phyloP scores from a whole-genome alignment of 345 rosid genomes.

The Carallia pectinifolia region DNA sequence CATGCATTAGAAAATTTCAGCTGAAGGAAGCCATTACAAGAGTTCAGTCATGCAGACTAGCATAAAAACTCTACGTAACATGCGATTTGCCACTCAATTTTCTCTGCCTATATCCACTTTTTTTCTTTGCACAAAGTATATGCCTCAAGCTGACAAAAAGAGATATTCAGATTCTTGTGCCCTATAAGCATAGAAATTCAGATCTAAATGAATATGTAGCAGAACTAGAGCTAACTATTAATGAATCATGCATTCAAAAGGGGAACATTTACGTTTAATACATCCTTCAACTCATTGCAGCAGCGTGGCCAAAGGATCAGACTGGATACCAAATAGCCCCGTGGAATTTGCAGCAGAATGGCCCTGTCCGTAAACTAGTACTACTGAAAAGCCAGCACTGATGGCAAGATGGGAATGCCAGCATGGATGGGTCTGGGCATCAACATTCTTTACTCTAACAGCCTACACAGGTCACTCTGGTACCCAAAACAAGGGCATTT shows the following conservation, averaged over 20 bases:
- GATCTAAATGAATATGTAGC: neutral
- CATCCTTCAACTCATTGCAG: no score
- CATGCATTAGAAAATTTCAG: constrained; percentile 7
- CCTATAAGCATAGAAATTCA: neutral
- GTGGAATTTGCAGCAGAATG: no score
- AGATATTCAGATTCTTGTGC: neutral
- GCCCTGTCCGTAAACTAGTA: no score
- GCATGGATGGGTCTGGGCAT: constrained; percentile 25
- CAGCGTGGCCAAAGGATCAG: no score
- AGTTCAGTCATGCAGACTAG: neutral
- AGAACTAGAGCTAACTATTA: neutral
- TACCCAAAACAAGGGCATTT: constrained; percentile 72
- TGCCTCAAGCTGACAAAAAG: neutral
- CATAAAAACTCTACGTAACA: neutral
- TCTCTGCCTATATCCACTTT: neutral
- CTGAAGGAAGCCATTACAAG: neutral
- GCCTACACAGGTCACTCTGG: constrained; percentile 59
- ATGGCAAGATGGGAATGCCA: no score
- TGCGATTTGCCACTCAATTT: neutral
- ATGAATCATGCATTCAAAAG: neutral
- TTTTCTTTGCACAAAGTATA: neutral
- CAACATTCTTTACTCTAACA: constrained; percentile 54
- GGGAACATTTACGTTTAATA: no score
- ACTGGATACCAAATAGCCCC: no score
- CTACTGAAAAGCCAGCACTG: no score